Evolutionary conservation across 345 rosid genomes (phyloP).

Genomic region (Erodium maritimum): DNA sequence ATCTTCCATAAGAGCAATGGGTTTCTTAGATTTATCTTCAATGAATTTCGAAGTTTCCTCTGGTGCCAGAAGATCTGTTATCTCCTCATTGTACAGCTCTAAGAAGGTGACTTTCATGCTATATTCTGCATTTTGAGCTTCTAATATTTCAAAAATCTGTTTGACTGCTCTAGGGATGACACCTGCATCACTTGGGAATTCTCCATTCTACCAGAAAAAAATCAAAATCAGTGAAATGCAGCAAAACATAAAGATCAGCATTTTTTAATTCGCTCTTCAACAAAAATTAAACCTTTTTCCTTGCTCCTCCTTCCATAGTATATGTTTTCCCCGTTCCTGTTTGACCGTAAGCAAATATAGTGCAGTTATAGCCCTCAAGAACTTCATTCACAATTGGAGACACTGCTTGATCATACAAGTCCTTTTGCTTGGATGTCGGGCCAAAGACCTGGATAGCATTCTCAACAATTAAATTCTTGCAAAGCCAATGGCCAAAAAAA

Average conservation of each 20-base stretch:
- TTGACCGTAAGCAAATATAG: conserved; percentile 98
- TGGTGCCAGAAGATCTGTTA: conserved; percentile 86
- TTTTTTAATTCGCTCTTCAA: no score
- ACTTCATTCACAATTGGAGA: conserved; percentile 91
- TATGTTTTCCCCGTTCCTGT: conserved; percentile 98
- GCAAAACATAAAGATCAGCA: background rate
- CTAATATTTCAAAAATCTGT: conserved; percentile 82
- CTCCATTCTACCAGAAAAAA: conserved; percentile 61
- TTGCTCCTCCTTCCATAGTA: conserved; percentile 97
- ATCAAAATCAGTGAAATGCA: conserved; percentile 13
- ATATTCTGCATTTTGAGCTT: conserved; percentile 84
- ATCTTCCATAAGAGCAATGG: conserved; percentile 96
- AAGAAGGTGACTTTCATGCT: conserved; percentile 95
- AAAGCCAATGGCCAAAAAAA: no score
- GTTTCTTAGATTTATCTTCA: conserved; percentile 87
- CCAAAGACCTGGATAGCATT: conserved; percentile 62
- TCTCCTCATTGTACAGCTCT: conserved; percentile 93
- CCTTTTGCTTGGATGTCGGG: conserved; percentile 82
- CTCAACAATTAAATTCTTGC: conserved; percentile 5
- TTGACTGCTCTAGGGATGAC: conserved; percentile 93
- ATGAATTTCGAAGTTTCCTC: conserved; percentile 70
- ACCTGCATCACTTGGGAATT: conserved; percentile 90
- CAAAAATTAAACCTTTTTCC: conserved; percentile 60
- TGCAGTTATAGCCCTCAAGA: conserved; percentile 96
- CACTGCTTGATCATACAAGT: conserved; percentile 69